Percentiles rank a stretch among this genome's conserved stretches.
phyloP scores from a whole-genome alignment of 495 filamentous ascomycete genomes.

The Aspergillus olivimuriae region DNA sequence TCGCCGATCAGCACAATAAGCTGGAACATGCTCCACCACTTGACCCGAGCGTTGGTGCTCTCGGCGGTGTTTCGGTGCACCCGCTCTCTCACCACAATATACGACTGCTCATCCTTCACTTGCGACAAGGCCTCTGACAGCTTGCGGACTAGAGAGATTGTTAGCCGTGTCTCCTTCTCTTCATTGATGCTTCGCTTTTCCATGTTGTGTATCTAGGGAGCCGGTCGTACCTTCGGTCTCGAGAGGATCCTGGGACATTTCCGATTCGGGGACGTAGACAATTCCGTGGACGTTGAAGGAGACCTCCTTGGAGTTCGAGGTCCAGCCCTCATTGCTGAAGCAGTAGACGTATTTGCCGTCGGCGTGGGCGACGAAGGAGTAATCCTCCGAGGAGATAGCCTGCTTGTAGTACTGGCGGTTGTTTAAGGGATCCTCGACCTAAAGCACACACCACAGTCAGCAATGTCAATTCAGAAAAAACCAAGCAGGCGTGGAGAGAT shows the following conservation, averaged over 20 bases:
- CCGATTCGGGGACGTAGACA: slow-evolving; percentile 89
- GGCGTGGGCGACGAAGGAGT: slow-evolving; percentile 76
- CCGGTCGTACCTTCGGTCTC: slow-evolving; percentile 85
- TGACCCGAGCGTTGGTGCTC: slow-evolving; percentile 93
- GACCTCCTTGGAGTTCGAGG: slow-evolving; percentile 87
- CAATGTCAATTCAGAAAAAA: no score
- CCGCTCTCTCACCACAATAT: slow-evolving; percentile 91
- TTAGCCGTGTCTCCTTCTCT: slow-evolving; percentile 6
- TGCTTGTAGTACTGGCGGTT: slow-evolving; percentile 72
- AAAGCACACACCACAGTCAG: no score
- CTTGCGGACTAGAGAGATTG: slow-evolving; percentile 56
- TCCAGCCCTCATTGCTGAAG: slow-evolving; percentile 98
- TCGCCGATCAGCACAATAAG: slow-evolving; percentile 82
- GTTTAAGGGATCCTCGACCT: slow-evolving; percentile 76
- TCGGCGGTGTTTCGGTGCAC: slow-evolving; percentile 97
- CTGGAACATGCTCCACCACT: slow-evolving; percentile 99
- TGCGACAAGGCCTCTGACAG: slow-evolving; percentile 81
- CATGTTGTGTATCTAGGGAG: no score
- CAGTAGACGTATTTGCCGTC: slow-evolving; percentile 95
- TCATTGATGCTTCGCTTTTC: neutral
- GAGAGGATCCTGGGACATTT: slow-evolving; percentile 78
- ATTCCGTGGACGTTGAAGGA: slow-evolving; percentile 99
- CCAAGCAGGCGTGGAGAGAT: neutral
- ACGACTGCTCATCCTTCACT: slow-evolving; percentile 95
- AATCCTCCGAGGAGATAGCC: slow-evolving; percentile 78